Conservation (phyloP, 176 grass and related monocot species). For the Hyparrhenia diplandra region DNA sequence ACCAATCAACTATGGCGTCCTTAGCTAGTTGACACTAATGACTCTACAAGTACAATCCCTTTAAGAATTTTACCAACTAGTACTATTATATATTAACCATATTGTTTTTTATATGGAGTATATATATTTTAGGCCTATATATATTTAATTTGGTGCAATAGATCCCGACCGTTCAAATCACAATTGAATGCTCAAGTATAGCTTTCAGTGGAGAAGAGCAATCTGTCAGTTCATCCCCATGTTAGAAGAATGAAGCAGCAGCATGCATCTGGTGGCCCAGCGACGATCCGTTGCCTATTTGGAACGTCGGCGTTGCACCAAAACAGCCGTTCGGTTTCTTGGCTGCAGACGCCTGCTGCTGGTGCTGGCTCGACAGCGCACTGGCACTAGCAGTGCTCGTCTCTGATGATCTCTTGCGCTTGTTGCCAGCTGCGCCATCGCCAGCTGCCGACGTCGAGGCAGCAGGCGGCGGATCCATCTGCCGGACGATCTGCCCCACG, state of each 20-base stretch:
- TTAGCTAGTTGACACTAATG: neutral
- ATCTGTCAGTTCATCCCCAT: slow-evolving; percentile 36
- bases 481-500: neutral
- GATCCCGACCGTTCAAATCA: slow-evolving; percentile 6
- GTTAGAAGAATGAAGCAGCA: slow-evolving; percentile 62
- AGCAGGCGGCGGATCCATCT: neutral
- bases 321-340: slow-evolving; percentile 59
- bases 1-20: slow-evolving; percentile 18
- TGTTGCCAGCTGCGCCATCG: neutral
- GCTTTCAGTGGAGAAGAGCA: neutral
- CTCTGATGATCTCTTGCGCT: slow-evolving; percentile 30
- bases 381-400: neutral
- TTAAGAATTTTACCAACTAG: no score
- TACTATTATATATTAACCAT: no score
- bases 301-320: slow-evolving; percentile 42
- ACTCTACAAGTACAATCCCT: slow-evolving; percentile 29
- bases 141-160: neutral
- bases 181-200: slow-evolving; percentile 12
- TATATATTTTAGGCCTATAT: slow-evolving; percentile 10
- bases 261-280: slow-evolving; percentile 50
- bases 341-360: neutral
- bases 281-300: slow-evolving; percentile 38
- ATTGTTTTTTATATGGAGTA: slow-evolving; percentile 7
- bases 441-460: neutral
- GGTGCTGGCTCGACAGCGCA: neutral